Percentiles rank a stretch among this genome's conserved stretches.
These are phyloP conservation scores for Monosiga brevicollis DNA, from an alignment of 78 protist genomes.

Conservation along the genomic window DNA sequence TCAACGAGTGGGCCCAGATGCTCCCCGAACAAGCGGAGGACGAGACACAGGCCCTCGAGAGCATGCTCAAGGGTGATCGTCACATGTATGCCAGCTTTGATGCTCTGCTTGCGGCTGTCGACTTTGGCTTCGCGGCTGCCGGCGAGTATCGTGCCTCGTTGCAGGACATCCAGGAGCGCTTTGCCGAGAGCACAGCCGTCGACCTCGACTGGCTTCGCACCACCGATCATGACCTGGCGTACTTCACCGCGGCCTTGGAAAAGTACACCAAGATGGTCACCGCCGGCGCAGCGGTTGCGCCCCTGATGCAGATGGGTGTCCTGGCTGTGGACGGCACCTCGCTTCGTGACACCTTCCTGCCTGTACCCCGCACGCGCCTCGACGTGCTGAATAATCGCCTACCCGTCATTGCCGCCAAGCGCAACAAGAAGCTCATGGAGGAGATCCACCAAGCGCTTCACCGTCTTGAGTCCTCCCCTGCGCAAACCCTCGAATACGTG, in stretches of 20 bases:
- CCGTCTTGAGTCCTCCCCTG: not conserved
- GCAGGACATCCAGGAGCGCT: not conserved
- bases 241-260: not conserved
- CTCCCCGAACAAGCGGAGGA: too few species aligned
- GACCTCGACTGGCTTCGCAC: not conserved
- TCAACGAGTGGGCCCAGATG: too few species aligned
- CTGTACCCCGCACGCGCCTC: not conserved
- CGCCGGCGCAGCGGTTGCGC: not conserved
- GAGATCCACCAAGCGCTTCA: not conserved
- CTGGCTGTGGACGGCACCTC: not conserved
- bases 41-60: too few species aligned
- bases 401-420: not conserved
- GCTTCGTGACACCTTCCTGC: not conserved
- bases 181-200: not conserved
- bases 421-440: not conserved
- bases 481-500: not conserved
- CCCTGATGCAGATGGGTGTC: not conserved
- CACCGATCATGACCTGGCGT: not conserved
- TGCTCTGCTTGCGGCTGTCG: not conserved
- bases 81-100: not conserved
- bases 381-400: not conserved
- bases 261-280: not conserved
- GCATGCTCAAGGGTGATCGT: too few species aligned
- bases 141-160: not conserved
- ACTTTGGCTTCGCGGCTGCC: not conserved